These are phyloP conservation scores for Darksidea phi DNA, from an alignment of 495 filamentous ascomycete species.

Conservation along the genomic window DNA sequence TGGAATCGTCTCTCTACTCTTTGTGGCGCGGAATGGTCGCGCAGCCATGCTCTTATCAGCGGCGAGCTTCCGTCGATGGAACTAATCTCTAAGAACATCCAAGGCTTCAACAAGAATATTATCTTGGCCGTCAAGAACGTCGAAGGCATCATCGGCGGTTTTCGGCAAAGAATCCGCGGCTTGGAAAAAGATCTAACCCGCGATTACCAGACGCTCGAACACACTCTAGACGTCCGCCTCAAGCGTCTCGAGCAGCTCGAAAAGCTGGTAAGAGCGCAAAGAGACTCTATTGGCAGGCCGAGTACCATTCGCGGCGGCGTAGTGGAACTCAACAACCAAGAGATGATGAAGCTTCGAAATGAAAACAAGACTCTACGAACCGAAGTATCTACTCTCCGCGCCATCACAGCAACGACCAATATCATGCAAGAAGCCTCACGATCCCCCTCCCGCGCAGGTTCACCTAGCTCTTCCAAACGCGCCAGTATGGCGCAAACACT, in stretches of 20 bases:
- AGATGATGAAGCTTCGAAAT: constrained; percentile 70
- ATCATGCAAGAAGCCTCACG: constrained; percentile 33
- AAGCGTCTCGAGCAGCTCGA: constrained; percentile 90
- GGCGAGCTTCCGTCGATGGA: constrained; percentile 80
- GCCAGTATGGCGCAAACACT: constrained; percentile 47
- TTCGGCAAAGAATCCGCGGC: constrained; percentile 74
- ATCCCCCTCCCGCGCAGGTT: constrained; percentile 9
- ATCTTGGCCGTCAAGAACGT: constrained; percentile 83
- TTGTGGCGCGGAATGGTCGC: constrained; percentile 89
- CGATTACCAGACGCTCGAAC: constrained; percentile 85
- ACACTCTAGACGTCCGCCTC: constrained; percentile 70
- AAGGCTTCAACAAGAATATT: constrained; percentile 85
- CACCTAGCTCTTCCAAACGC: constrained; percentile 28
- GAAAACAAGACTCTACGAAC: constrained; percentile 81
- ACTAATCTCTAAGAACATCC: constrained; percentile 69
- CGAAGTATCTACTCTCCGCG: constrained; percentile 71
- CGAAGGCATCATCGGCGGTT: constrained; percentile 75
- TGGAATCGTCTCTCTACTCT: constrained; percentile 85
- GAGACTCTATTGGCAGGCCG: constrained; percentile 30
- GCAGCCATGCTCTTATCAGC: constrained; percentile 84
- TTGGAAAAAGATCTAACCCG: constrained; percentile 86
- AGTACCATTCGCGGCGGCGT: constrained; percentile 31
- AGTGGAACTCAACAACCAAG: constrained; percentile 47
- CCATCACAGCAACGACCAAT: constrained; percentile 32
- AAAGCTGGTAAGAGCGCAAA: constrained; percentile 53